phyloP scores from a whole-genome alignment of 345 rosid species.

The Brassica juncea region DNA sequence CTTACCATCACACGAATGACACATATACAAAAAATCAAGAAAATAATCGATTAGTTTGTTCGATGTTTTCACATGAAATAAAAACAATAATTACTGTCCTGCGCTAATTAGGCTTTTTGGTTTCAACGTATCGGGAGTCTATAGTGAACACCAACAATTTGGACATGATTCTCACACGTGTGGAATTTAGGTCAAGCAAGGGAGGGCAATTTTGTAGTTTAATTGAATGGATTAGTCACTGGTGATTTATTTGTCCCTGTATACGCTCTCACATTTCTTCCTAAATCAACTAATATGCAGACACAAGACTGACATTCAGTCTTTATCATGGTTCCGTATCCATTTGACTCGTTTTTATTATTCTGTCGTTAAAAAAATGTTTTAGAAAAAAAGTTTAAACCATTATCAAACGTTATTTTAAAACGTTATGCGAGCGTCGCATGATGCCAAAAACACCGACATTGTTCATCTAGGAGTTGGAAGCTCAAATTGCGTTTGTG shows the following conservation, averaged over 20 bases:
- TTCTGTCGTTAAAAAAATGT: too few relatives aligned
- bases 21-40: too few relatives aligned
- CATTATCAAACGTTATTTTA: too few relatives aligned
- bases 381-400: too few relatives aligned
- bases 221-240: background rate
- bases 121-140: too few relatives aligned
- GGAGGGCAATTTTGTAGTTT: background rate
- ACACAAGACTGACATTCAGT: constrained; percentile 24
- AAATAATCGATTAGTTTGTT: too few relatives aligned
- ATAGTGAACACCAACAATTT: background rate
- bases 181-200: constrained; percentile 28
- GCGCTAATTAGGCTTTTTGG: background rate
- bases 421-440: background rate
- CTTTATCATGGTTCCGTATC: constrained; percentile 15
- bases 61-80: background rate
- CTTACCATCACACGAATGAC: too few relatives aligned
- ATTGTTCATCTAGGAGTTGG: background rate
- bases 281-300: constrained; percentile 1
- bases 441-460: background rate
- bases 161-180: constrained; percentile 10
- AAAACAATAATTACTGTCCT: background rate
- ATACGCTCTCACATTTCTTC: background rate
- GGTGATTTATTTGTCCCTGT: constrained; percentile 35
- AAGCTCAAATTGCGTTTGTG: constrained; percentile 18
- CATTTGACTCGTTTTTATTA: too few relatives aligned